A percentile compares a stretch with the other conserved stretches of the same genome.
Conservation (phyloP, 176 grass and related monocot species). For the Oryza officinalis region DNA sequence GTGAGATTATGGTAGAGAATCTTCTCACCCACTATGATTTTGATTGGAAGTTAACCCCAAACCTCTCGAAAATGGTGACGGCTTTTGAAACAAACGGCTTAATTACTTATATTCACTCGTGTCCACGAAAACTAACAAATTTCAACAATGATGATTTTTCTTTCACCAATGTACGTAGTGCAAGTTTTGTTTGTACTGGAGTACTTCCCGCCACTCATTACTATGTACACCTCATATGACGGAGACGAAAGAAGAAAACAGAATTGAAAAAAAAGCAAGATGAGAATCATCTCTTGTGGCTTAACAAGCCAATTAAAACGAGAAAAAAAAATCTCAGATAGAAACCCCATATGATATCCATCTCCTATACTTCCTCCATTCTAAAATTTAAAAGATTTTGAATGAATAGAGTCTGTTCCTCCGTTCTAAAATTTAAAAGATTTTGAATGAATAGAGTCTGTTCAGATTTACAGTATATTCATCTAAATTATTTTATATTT, state of each 20-base stretch:
- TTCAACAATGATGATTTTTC: not conserved
- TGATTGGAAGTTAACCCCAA: not conserved
- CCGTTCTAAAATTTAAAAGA: too few relatives aligned
- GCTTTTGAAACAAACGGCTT: not conserved
- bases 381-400: too few relatives aligned
- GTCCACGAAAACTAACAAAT: not conserved
- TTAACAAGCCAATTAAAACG: not conserved
- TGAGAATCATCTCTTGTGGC: not conserved
- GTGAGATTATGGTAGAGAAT: too few relatives aligned
- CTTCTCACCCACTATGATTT: too few relatives aligned
- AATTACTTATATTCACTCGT: not conserved
- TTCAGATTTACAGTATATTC: too few relatives aligned
- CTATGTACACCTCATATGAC: not conserved
- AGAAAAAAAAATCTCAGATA: not conserved
- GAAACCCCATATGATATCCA: not conserved
- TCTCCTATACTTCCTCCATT: too few relatives aligned
- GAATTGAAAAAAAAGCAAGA: too few relatives aligned
- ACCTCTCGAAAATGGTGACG: not conserved
- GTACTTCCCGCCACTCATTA: not conserved
- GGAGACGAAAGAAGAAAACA: not conserved
- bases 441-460: too few relatives aligned
- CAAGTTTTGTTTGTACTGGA: not conserved
- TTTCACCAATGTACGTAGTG: not conserved
- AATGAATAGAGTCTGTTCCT: too few relatives aligned
- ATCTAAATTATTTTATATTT: too few relatives aligned